Base-by-base conservation (phyloP, 192 early-diverging fungal genomes). In the Umbelopsis vinacea region DNA sequence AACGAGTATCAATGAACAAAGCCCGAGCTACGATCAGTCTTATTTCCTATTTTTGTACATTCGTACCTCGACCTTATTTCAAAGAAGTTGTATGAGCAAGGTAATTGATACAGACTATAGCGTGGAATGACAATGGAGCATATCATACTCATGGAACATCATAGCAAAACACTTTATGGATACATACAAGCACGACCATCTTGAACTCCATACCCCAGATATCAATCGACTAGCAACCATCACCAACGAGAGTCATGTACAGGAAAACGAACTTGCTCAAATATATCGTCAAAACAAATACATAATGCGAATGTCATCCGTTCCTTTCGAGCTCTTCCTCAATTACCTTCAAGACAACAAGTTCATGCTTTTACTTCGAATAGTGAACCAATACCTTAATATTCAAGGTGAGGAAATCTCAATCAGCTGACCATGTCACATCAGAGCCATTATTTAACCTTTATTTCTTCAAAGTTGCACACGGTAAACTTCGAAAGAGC, bases 21-120 rank as follows among this genome's bases (percentile, higher is more conserved):
- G 90, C 83, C 91, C 54, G 96, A 98, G 84, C 84, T 99, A 23
- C 86, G 88, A 45, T 83, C 89, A 9, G 87, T 94, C 3, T 83
- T 97, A 10, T 98, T 90, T 75, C 97, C 97, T 8, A 79, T 97
- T 6, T 99, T 97, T 82, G 93, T 95, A 7, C 92, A 98, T 81
- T 82, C 89, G 24, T 98, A 94, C 83, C 81, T 99, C 68, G 94
- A 97, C 75, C 84, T 99, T 66, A 87, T 95, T 6, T 74, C 53
- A 12, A 88, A 89, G 70, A 82, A 81, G 35, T 50, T 83, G 12
- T 60, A 72, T 9, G 82, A 84, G 7, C 74, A 89, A 82, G 91
- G 85, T 85, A 71, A 72, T 2, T 29, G 29, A 76, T 57, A 24
- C 3, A 37, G 1, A 11, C 12, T 11, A 24, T 45, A 29, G 29